These are phyloP conservation scores for Karstenula rhodostoma DNA, from an alignment of 2,329 filamentous ascomycete genomes.

Conservation along the genomic window DNA sequence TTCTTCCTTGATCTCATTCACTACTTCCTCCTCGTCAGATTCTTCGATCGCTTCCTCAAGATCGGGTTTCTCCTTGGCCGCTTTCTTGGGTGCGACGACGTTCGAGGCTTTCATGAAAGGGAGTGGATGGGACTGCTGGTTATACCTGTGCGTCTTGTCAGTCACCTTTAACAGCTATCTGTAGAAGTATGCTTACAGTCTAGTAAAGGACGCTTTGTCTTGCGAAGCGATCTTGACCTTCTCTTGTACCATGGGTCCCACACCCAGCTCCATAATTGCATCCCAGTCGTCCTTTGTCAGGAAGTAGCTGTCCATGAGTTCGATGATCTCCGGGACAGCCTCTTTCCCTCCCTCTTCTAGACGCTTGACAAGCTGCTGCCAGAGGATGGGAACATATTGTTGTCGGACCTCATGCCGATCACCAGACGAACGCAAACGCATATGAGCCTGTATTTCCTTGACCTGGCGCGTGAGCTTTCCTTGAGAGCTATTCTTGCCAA, in stretches of 20 bases:
- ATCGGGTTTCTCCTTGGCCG: slow-evolving; percentile 81
- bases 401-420: slow-evolving; percentile 94
- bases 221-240: slow-evolving; percentile 80
- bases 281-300: slow-evolving; percentile 95
- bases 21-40: slow-evolving; percentile 70
- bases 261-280: slow-evolving; percentile 86
- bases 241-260: slow-evolving; percentile 82
- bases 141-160: slow-evolving; percentile 70
- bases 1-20: slow-evolving; percentile 62
- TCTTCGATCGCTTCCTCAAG: slow-evolving; percentile 96
- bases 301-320: slow-evolving; percentile 97
- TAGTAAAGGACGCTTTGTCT: slow-evolving; percentile 88
- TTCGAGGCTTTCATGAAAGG: slow-evolving; percentile 95
- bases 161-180: not conserved
- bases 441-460: slow-evolving; percentile 96
- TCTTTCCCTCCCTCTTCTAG: slow-evolving; percentile 84
- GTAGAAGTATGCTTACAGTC: slow-evolving; percentile 69
- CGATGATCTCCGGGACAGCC: slow-evolving; percentile 81
- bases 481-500: slow-evolving; percentile 91
- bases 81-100: slow-evolving; percentile 75
- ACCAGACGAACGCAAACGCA: slow-evolving; percentile 88
- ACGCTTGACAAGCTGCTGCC: slow-evolving; percentile 78
- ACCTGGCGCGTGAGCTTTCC: slow-evolving; percentile 77
- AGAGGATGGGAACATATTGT: slow-evolving; percentile 89
- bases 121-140: slow-evolving; percentile 82